These are phyloP conservation scores for Sclerotinia trifoliorum DNA, from an alignment of 2,329 filamentous ascomycete species.

Conservation along the genomic window DNA sequence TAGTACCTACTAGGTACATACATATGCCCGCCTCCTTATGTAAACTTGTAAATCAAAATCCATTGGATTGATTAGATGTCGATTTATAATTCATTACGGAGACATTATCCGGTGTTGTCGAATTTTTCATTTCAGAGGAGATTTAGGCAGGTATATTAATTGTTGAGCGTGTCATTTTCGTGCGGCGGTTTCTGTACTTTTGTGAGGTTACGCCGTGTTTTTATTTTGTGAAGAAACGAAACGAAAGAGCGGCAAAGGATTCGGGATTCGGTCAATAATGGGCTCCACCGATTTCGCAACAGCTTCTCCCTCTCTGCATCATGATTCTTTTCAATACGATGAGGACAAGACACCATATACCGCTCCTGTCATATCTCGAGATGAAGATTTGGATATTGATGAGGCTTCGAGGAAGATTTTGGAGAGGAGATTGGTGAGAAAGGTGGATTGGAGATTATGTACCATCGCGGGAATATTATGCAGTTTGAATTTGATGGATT, in stretches of 20 bases:
- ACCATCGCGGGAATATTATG: slow-evolving; percentile 70
- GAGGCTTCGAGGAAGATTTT: slow-evolving; percentile 8
- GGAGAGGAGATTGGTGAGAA: slow-evolving; percentile 53
- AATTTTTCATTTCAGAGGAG: neutral
- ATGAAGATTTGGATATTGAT: slow-evolving; percentile 3
- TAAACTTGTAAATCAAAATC: neutral
- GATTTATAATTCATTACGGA: neutral
- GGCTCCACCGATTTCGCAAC: slow-evolving; percentile 12
- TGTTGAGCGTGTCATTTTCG: neutral
- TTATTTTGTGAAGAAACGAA: too few species aligned
- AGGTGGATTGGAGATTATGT: slow-evolving; percentile 66
- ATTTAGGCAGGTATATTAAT: neutral
- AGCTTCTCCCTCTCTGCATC: neutral
- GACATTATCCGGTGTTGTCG: neutral
- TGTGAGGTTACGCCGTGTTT: neutral
- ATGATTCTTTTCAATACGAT: neutral
- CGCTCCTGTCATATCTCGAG: neutral
- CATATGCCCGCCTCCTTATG: too few species aligned
- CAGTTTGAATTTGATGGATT: slow-evolving; percentile 67
- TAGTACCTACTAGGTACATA: neutral
- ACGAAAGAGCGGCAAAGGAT: neutral
- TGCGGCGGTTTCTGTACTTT: too few species aligned
- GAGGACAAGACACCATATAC: neutral
- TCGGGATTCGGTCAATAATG: slow-evolving; percentile 2
- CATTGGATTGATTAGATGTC: neutral